Evolutionary conservation across 2,329 filamentous ascomycete genomes (phyloP), one percentile per base, ranked within the genome.

Genomic region (Sarocladiaceae sp.): DNA sequence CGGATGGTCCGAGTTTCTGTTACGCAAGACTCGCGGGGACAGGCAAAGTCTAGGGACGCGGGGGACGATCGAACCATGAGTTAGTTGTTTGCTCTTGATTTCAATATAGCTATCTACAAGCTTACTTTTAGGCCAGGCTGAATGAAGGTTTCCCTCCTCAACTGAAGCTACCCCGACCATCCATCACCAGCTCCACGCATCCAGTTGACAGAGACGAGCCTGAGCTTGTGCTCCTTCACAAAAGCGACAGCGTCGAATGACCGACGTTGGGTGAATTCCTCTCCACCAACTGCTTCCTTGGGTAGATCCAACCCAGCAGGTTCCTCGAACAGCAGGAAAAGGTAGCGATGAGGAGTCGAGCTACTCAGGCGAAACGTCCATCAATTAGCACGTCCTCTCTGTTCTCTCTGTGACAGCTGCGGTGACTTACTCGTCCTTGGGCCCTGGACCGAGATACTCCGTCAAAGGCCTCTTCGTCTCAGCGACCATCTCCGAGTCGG

Each of bases 291-390:
- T n/a, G 70, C 66, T 2, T 62, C 62, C 42, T 68, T 67, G 11
- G 51, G 49, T 2, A 71, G 51, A 1, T 51, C 48, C 5, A 68
- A 50, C 4, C 51, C 56, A 2, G 53, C 45, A 0, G 67, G 66
- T 49, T 72, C 67, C 3, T 64, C 56, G 51, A 64, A 72, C 11
- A 72, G 56, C 2, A 72, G 56, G 48, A 72, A 70, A 3, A 72
- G 50, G 48, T 73, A 71, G 7, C 69, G 59, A 42, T 72, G 69
- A n/a, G 69, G 69, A 48, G 66, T 64, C 1, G 68, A 72, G n/a
- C 68, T 72, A 24, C 5, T 4, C 9, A 32, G 6, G 15, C 21
- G 16, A 13, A 12, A 39, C 12, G 9, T 29, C 26, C 26, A 29
- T 29, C 26, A 29, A 29, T n/a, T n/a, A n/a, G n/a, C n/a, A n/a